These are phyloP conservation scores for Candida qinlingensis DNA, from an alignment of 805 yeast species.

Conservation along the genomic window DNA sequence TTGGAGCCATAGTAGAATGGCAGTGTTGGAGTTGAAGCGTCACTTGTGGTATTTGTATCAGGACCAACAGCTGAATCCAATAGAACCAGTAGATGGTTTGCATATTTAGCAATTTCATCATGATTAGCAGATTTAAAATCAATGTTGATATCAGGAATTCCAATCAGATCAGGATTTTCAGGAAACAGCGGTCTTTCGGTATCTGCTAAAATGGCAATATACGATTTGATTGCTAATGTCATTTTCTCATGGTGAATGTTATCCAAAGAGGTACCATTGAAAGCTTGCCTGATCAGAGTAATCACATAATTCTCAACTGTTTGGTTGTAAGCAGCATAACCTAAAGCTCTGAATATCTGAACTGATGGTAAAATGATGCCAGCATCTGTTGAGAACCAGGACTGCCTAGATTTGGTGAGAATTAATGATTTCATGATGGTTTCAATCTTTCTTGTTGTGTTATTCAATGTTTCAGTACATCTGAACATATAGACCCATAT, in stretches of 20 bases:
- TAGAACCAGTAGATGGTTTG: slow-evolving; percentile 49
- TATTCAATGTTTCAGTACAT: slow-evolving; percentile 82
- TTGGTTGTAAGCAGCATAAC: slow-evolving; percentile 73
- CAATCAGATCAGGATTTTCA: slow-evolving; percentile 30
- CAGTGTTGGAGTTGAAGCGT: slow-evolving; percentile 25
- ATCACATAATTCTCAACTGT: slow-evolving; percentile 72
- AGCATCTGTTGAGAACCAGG: slow-evolving; percentile 69
- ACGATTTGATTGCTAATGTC: slow-evolving; percentile 64
- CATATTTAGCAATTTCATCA: slow-evolving; percentile 61
- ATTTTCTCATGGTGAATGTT: slow-evolving; percentile 63
- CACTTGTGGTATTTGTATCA: slow-evolving; percentile 25
- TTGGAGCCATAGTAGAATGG: slow-evolving; percentile 30
- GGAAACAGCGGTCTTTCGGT: slow-evolving; percentile 73
- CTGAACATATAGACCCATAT: slow-evolving; percentile 89
- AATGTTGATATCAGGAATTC: slow-evolving; percentile 28
- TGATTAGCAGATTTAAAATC: slow-evolving; percentile 39
- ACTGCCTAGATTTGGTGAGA: slow-evolving; percentile 54
- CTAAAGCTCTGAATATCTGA: slow-evolving; percentile 71
- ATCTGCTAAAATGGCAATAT: slow-evolving; percentile 65
- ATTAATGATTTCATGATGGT: slow-evolving; percentile 52
- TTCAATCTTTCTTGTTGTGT: slow-evolving; percentile 76
- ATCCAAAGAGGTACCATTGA: slow-evolving; percentile 56
- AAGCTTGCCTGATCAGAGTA: slow-evolving; percentile 59
- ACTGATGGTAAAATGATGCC: slow-evolving; percentile 59
- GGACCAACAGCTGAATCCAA: slow-evolving; percentile 57